Conservation (phyloP, 1,139 yeast genomes). For the Pichiaceae sp. region DNA sequence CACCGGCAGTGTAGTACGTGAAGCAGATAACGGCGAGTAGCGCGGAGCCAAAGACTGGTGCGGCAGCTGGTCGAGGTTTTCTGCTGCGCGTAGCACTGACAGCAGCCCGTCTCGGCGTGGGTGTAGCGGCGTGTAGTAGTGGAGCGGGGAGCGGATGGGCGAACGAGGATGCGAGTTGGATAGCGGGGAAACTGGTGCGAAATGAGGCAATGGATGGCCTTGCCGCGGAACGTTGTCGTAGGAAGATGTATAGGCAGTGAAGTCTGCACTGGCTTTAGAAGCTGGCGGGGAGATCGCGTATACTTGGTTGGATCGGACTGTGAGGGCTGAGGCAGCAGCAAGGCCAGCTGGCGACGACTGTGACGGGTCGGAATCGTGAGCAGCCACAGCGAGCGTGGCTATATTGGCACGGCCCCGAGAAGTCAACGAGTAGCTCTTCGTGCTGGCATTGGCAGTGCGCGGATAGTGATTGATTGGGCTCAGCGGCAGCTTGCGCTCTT, state of each 20-base stretch:
- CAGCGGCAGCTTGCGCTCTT: no score
- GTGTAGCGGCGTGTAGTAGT: background rate
- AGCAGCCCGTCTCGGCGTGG: slow-evolving; percentile 12
- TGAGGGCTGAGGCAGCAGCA: no score
- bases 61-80: slow-evolving; percentile 2
- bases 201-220: background rate
- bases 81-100: slow-evolving; percentile 17
- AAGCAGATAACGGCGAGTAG: background rate
- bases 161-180: background rate
- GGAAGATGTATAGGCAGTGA: background rate
- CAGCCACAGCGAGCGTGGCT: no score
- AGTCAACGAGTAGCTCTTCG: no score
- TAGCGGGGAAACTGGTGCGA: background rate
- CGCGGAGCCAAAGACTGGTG: background rate
- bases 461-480: no score
- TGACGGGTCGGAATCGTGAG: no score
- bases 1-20: background rate
- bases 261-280: background rate
- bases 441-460: no score
- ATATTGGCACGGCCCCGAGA: no score
- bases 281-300: no score
- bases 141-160: background rate
- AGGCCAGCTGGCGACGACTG: no score
- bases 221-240: background rate
- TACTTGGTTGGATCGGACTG: no score